Evolutionary conservation across 2,329 filamentous ascomycete species (phyloP).

Genomic region (Colletotrichum sp.): DNA sequence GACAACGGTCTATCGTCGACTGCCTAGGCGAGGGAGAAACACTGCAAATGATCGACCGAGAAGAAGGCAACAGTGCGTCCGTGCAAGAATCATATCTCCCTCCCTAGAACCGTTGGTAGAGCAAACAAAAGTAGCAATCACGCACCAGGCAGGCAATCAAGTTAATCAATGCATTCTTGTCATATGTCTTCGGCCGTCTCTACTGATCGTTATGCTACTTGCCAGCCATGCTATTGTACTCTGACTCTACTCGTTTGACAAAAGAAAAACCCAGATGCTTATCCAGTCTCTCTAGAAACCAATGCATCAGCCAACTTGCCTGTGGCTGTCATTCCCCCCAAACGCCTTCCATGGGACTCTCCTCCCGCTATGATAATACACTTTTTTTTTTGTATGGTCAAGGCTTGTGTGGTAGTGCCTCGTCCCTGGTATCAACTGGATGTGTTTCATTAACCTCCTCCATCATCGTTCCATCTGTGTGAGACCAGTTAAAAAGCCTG

Average conservation of each 20-base stretch:
- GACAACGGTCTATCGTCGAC: neutral
- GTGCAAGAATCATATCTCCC: neutral
- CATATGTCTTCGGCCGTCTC: conserved; percentile 8
- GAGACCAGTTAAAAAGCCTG: conserved; percentile 27
- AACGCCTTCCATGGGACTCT: conserved; percentile 6
- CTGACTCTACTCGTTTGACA: conserved; percentile 2
- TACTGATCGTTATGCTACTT: conserved; percentile 6
- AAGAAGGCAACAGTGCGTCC: neutral
- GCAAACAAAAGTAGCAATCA: neutral
- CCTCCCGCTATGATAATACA: neutral
- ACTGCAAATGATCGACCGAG: neutral
- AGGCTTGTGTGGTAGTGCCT: neutral
- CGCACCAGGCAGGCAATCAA: neutral
- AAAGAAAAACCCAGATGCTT: conserved; percentile 3
- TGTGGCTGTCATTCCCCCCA: neutral
- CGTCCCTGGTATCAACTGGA: neutral
- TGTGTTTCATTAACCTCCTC: neutral
- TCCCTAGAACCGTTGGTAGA: neutral
- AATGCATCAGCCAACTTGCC: neutral
- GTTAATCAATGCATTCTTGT: neutral
- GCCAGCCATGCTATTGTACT: neutral
- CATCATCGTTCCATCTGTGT: neutral
- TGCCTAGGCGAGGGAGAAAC: neutral
- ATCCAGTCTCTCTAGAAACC: neutral
- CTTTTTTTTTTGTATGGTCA: neutral